phyloP scores from a whole-genome alignment of 257 asterid genomes.

The Petunia secreta region DNA sequence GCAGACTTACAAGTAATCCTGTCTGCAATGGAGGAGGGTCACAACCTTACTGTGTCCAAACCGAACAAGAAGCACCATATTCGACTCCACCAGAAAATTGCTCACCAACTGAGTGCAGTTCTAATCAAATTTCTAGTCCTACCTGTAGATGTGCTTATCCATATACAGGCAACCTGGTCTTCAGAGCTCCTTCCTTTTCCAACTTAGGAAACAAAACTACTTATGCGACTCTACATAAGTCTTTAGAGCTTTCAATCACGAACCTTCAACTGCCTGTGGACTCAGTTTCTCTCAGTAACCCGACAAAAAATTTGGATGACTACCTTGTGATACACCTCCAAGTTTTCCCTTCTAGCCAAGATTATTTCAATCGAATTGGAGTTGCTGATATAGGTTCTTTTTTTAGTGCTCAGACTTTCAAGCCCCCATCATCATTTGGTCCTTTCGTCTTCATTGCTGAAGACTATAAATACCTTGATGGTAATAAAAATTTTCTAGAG shows the following conservation, averaged over 20 bases:
- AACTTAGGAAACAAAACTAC: slow-evolving; percentile 52
- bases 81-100: slow-evolving; percentile 63
- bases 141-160: slow-evolving; percentile 78
- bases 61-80: slow-evolving; percentile 42
- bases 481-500: slow-evolving; percentile 35
- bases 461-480: slow-evolving; percentile 51
- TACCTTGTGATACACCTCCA: slow-evolving; percentile 59
- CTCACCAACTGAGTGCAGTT: slow-evolving; percentile 43
- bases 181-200: slow-evolving; percentile 83
- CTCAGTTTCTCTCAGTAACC: slow-evolving; percentile 65
- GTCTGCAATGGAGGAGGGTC: slow-evolving; percentile 51
- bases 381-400: slow-evolving; percentile 57
- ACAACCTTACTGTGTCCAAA: slow-evolving; percentile 48
- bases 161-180: slow-evolving; percentile 62
- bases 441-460: slow-evolving; percentile 62
- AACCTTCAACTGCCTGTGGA: slow-evolving; percentile 63
- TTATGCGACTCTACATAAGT: slow-evolving; percentile 43
- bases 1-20: slow-evolving; percentile 68
- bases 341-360: slow-evolving; percentile 63
- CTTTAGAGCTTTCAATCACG: slow-evolving; percentile 49
- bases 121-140: slow-evolving; percentile 58
- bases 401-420: slow-evolving; percentile 81
- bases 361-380: slow-evolving; percentile 64
- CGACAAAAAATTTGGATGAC: slow-evolving; percentile 46
- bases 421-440: slow-evolving; percentile 72